phyloP scores from a whole-genome alignment of 495 filamentous ascomycete species.

The Monascus purpureus region DNA sequence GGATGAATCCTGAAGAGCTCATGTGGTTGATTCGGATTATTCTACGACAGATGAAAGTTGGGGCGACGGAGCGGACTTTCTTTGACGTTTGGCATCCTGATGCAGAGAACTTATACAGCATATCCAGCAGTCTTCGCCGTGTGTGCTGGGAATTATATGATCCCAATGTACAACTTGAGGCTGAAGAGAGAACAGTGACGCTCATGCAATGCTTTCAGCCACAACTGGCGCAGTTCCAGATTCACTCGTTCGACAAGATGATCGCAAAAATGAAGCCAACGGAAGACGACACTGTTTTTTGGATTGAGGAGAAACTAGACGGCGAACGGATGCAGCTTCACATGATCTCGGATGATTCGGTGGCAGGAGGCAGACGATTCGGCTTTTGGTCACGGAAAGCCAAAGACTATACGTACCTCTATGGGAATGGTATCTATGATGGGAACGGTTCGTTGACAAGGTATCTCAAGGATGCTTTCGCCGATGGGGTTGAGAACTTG shows the following conservation, averaged over 20 bases:
- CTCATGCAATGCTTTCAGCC: constrained; percentile 97
- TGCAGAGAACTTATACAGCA: constrained; percentile 77
- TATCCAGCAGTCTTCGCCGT: constrained; percentile 76
- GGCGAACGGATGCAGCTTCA: constrained; percentile 96
- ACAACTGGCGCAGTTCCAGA: constrained; percentile 91
- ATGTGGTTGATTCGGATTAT: constrained; percentile 94
- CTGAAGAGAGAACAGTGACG: constrained; percentile 56
- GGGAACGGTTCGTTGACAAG: constrained; percentile 66
- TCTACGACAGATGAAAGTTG: constrained; percentile 94
- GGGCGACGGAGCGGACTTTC: constrained; percentile 86
- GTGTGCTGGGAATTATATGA: constrained; percentile 95
- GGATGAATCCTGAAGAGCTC: constrained; percentile 87
- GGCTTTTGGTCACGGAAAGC: constrained; percentile 91
- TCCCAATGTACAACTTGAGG: constrained; percentile 56
- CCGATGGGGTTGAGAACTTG: constrained; percentile 62
- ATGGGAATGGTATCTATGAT: constrained; percentile 65
- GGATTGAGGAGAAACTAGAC: constrained; percentile 97
- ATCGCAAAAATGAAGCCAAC: constrained; percentile 55
- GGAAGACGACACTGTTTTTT: constrained; percentile 63
- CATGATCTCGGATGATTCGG: constrained; percentile 57
- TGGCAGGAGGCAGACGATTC: constrained; percentile 60
- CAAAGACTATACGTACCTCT: constrained; percentile 94
- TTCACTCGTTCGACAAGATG: constrained; percentile 74
- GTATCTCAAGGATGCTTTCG: constrained; percentile 66
- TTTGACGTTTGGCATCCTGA: constrained; percentile 90